phyloP scores from a whole-genome alignment of 1,284 basidiomycete species.

The Marasmius fiardii region DNA sequence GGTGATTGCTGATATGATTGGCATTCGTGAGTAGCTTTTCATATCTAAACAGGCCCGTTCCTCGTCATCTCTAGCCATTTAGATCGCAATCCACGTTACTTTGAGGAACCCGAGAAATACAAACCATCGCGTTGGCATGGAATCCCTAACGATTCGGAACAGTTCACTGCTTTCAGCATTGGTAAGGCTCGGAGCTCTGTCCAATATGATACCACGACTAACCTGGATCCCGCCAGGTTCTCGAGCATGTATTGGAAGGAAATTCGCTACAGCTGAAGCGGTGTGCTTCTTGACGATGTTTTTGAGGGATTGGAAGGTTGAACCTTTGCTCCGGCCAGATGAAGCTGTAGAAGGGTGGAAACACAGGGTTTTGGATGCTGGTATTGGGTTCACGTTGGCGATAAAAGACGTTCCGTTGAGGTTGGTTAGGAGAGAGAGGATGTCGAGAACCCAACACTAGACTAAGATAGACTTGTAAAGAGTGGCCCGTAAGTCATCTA shows the following conservation, averaged over 20 bases:
- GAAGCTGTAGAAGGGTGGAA: slow-evolving; percentile 11
- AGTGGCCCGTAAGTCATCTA: too few relatives aligned
- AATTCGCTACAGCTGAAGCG: slow-evolving; percentile 26
- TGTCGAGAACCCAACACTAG: not conserved
- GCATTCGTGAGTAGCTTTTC: slow-evolving; percentile 15
- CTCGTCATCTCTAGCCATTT: not conserved
- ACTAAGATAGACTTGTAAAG: too few relatives aligned
- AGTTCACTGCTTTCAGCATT: slow-evolving; percentile 13
- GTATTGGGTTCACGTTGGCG: slow-evolving; percentile 11
- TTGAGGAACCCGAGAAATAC: slow-evolving; percentile 25
- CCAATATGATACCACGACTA: not conserved
- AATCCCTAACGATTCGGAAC: slow-evolving; percentile 14
- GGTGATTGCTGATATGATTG: slow-evolving; percentile 16
- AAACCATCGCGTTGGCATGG: slow-evolving; percentile 28
- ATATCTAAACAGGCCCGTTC: not conserved
- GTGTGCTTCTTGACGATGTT: slow-evolving; percentile 24
- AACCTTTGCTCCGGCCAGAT: slow-evolving; percentile 7
- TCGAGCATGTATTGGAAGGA: slow-evolving; percentile 20
- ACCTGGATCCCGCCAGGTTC: not conserved
- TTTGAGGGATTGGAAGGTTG: slow-evolving; percentile 25
- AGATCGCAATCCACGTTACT: slow-evolving; percentile 24
- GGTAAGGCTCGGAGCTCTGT: slow-evolving; percentile 18
- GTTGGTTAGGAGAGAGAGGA: slow-evolving; percentile 7
- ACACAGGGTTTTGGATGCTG: slow-evolving; percentile 12
- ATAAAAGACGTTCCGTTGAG: slow-evolving; percentile 12